Conservation (phyloP, 768 basidiomycete genomes). For the Gyrodon lividus region DNA sequence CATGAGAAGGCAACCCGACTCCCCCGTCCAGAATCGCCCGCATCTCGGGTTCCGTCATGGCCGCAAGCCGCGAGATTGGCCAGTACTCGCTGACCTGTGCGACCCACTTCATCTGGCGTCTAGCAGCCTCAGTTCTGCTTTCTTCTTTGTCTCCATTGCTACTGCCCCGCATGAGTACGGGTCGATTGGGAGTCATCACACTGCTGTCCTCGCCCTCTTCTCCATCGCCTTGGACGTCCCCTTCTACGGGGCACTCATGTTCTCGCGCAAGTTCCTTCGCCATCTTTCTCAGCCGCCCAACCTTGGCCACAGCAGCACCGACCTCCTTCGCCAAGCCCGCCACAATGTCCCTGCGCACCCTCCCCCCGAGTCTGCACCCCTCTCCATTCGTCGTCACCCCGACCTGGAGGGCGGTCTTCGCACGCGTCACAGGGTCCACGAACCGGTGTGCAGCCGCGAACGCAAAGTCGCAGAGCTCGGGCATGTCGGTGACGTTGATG, state of each 20-base stretch:
- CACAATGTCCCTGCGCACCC: constrained; percentile 82
- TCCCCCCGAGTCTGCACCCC: constrained; percentile 80
- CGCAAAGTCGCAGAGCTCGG: constrained; percentile 84
- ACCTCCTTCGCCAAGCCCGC: constrained; percentile 67
- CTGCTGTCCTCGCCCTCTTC: constrained; percentile 55
- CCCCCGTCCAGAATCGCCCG: constrained; percentile 51
- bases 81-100: constrained; percentile 97
- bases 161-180: constrained; percentile 51
- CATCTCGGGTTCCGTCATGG: constrained; percentile 69
- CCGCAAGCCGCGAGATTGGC: constrained; percentile 75
- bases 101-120: constrained; percentile 86
- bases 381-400: constrained; percentile 90
- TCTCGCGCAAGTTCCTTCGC: constrained; percentile 36
- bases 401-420: constrained; percentile 60
- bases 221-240: constrained; percentile 34
- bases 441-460: constrained; percentile 88
- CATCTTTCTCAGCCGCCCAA: constrained; percentile 65
- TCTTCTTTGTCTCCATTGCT: constrained; percentile 24
- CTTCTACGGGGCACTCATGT: constrained; percentile 10
- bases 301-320: constrained; percentile 70
- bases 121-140: constrained; percentile 45
- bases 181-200: constrained; percentile 63
- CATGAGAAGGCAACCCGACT: constrained; percentile 12
- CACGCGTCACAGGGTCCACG: constrained; percentile 43
- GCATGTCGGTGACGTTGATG: constrained; percentile 86